Evolutionary conservation across 805 yeast genomes (phyloP).

Genomic region (Starmerella floris): DNA sequence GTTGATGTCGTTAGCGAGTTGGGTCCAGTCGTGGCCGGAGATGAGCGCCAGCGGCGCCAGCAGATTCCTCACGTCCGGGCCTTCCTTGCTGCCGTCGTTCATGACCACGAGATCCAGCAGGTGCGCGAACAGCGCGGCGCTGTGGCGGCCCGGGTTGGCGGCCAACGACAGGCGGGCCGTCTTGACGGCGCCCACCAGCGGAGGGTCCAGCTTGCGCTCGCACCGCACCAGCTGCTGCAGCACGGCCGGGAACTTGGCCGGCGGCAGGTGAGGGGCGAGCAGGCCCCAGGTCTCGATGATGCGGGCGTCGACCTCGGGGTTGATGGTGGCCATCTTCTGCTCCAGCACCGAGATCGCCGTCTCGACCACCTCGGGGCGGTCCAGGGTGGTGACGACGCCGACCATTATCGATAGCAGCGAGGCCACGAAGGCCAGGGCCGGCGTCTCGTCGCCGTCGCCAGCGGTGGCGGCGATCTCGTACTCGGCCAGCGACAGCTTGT

Average conservation of each 20-base stretch:
- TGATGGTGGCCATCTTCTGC: slow-evolving; percentile 23
- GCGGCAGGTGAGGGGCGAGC: slow-evolving; percentile 17
- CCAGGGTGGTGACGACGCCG: slow-evolving; percentile 15
- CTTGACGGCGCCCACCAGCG: slow-evolving; percentile 29
- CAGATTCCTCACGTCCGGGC: slow-evolving; percentile 25
- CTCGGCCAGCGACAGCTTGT: slow-evolving; percentile 47
- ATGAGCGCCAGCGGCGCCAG: slow-evolving; percentile 64
- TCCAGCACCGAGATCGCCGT: slow-evolving; percentile 69
- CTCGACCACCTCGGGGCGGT: slow-evolving; percentile 57
- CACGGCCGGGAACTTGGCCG: slow-evolving; percentile 15
- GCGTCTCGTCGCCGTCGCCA: neutral
- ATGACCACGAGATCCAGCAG: slow-evolving; percentile 53
- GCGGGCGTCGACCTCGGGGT: slow-evolving; percentile 21
- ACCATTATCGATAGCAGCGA: slow-evolving; percentile 18
- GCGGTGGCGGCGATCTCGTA: slow-evolving; percentile 10
- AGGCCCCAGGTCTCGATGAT: slow-evolving; percentile 28
- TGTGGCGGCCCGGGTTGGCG: neutral
- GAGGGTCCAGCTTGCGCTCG: slow-evolving; percentile 14
- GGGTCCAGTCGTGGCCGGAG: neutral
- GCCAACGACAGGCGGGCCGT: slow-evolving; percentile 40
- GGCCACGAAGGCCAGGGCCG: slow-evolving; percentile 17
- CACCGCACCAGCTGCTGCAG: slow-evolving; percentile 14
- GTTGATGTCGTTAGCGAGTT: neutral
- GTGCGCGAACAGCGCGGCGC: slow-evolving; percentile 45
- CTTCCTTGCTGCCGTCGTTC: slow-evolving; percentile 65